A percentile compares a stretch with the other conserved stretches of the same genome.
Evolutionary conservation across 805 yeast species (phyloP).

Genomic region (Wickerhamomyces alni): DNA sequence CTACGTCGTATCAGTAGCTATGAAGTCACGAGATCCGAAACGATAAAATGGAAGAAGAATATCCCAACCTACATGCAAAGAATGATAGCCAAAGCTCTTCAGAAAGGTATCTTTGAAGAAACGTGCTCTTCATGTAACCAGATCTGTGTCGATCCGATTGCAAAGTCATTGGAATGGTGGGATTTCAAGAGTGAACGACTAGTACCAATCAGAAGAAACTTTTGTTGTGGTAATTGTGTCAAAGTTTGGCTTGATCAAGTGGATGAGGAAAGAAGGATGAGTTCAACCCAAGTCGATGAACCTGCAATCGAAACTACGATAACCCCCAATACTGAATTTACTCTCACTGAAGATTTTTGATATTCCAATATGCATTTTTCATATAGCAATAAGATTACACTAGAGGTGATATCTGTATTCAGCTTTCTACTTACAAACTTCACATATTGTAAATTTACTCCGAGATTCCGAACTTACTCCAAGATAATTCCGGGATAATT

Average conservation of each 20-base stretch:
- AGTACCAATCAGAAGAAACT: conserved; percentile 48
- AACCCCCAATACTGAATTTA: too few species aligned
- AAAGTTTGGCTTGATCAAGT: conserved; percentile 24
- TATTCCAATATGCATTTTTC: too few species aligned
- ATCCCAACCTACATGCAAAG: conserved; percentile 41
- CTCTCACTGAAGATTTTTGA: too few species aligned
- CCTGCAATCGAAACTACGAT: too few species aligned
- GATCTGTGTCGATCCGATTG: conserved; percentile 48
- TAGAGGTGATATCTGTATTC: too few species aligned
- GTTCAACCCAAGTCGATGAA: too few species aligned
- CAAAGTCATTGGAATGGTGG: conserved; percentile 66
- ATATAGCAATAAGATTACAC: too few species aligned
- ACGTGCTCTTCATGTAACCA: conserved; percentile 45
- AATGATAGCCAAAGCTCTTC: conserved; percentile 45
- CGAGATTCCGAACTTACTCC: too few species aligned
- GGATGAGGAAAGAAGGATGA: conserved; percentile 8
- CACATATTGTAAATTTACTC: too few species aligned
- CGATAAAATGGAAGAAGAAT: conserved; percentile 44
- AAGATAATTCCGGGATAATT: too few species aligned
- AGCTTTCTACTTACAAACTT: too few species aligned
- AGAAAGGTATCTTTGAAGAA: conserved; percentile 44
- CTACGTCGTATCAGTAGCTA: conserved; percentile 44
- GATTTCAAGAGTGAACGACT: conserved; percentile 43
- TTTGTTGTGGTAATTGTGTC: conserved; percentile 49
- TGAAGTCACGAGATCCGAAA: conserved; percentile 48